Evolutionary conservation across 345 rosid genomes (phyloP), one percentile per base, ranked within the genome.

Genomic region (Noccaea bulbosa): DNA sequence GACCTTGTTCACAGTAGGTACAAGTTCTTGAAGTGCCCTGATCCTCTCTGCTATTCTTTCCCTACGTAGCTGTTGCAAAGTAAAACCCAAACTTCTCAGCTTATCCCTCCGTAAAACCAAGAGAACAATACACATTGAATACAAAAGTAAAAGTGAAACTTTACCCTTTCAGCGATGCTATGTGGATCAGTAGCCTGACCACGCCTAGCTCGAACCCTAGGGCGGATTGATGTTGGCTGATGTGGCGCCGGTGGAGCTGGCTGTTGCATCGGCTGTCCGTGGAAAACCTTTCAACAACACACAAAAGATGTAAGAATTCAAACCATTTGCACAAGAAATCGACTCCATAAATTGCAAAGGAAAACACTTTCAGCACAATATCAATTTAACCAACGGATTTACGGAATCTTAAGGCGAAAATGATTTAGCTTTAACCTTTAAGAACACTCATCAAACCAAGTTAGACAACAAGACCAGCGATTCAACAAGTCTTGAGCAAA

Each of bases 151-250:
- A 24, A 59, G 49, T 39, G 22, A 32, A 54, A 62, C 8, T 78
- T 76, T 87, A 95, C 99, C 81, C 99, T 75, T 74, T 95, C 99
- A 71, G 99, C 99, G 49, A 95, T 95, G 82, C 99, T 95, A 69
- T 95, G 99, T 38, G 99, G 99, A 87, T 95, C 99, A 43, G 99
- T 95, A 67, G 99, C 99, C 65, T 95, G 99, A 52, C 99, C 99
- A 80, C 99, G 83, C 76, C 99, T 85, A 81, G 99, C 99, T 67
- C 99, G 85, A 41, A 90, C 94, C 81, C 97, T 84, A 12, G 99
- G 98, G 3, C 98, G 99, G 85, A 95, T 85, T 55, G 90, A 63
- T 1, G 79, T 63, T 17, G 98, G 98, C 67, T 93, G 91, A 79
- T 95, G 98, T 47, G 96, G 97, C 24, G 87, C 91, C 8, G 90